Evolutionary conservation across 441 rosid species (phyloP).

Genomic region (Cnidoscolus chayamansa): DNA sequence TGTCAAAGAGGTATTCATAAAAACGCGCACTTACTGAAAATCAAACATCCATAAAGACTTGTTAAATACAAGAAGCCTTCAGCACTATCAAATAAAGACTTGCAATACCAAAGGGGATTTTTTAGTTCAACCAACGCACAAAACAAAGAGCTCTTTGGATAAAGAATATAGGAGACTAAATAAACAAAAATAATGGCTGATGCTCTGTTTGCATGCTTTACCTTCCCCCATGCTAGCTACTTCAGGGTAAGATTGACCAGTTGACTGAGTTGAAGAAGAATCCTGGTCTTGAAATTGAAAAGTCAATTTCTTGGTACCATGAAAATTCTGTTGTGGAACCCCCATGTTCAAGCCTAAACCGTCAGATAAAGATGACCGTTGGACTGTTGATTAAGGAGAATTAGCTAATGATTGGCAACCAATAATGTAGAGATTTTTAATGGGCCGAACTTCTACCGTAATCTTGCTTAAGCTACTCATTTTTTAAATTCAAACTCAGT

Average conservation of each 20-base stretch:
- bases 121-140: background rate
- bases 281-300: constrained; percentile 61
- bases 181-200: background rate
- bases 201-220: constrained; percentile 29
- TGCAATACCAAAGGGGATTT: constrained; percentile 11
- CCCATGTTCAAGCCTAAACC: constrained; percentile 51
- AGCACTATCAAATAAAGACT: background rate
- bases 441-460: constrained; percentile 23
- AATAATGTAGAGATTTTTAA: constrained; percentile 31
- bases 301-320: constrained; percentile 39
- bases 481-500: constrained; percentile 14
- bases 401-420: constrained; percentile 40
- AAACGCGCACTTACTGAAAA: too few species aligned
- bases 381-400: constrained; percentile 34
- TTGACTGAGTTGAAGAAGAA: constrained; percentile 62
- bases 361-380: constrained; percentile 34
- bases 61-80: background rate
- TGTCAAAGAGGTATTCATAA: background rate
- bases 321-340: constrained; percentile 35
- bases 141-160: background rate
- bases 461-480: constrained; percentile 41
- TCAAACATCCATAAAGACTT: background rate
- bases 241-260: constrained; percentile 61
- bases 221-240: constrained; percentile 48
- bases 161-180: background rate